Evolutionary conservation across 768 basidiomycete species (phyloP).

Genomic region (Galerina marginata): DNA sequence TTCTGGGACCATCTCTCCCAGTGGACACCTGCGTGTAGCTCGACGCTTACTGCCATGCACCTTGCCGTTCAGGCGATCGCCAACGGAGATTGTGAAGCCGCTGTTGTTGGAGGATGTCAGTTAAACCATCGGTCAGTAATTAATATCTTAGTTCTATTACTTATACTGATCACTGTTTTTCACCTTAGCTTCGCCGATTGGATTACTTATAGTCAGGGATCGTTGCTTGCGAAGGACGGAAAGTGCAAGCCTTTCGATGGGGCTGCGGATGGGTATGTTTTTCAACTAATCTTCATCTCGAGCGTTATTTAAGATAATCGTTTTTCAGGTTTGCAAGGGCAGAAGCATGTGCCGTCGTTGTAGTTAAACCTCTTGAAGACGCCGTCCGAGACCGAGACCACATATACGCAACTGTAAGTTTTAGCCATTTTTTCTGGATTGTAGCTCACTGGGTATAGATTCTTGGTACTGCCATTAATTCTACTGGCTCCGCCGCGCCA

Average conservation of each 20-base stretch:
- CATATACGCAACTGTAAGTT: conserved; percentile 44
- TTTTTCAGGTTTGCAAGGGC: conserved; percentile 39
- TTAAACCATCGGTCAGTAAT: conserved; percentile 43
- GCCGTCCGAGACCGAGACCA: conserved; percentile 45
- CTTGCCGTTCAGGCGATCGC: conserved; percentile 50
- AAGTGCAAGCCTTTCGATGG: conserved; percentile 52
- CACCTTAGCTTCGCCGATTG: conserved; percentile 38
- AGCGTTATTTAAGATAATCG: no score
- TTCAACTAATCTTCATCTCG: background rate
- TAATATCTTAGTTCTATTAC: background rate
- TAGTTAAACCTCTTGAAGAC: conserved; percentile 43
- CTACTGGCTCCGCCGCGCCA: conserved; percentile 41
- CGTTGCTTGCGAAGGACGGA: conserved; percentile 44
- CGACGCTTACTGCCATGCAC: conserved; percentile 51
- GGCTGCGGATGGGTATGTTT: conserved; percentile 44
- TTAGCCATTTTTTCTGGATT: background rate
- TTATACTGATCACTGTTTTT: conserved; percentile 3
- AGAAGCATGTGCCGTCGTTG: conserved; percentile 44
- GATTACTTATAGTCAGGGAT: conserved; percentile 41
- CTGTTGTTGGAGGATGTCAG: conserved; percentile 51
- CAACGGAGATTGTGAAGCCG: conserved; percentile 51
- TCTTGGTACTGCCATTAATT: conserved; percentile 44
- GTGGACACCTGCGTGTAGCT: conserved; percentile 58
- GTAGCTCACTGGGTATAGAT: conserved; percentile 32
- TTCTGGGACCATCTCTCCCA: conserved; percentile 53